Evolutionary conservation across 768 basidiomycete genomes (phyloP).

Genomic region (Leucocoprinus sp.): DNA sequence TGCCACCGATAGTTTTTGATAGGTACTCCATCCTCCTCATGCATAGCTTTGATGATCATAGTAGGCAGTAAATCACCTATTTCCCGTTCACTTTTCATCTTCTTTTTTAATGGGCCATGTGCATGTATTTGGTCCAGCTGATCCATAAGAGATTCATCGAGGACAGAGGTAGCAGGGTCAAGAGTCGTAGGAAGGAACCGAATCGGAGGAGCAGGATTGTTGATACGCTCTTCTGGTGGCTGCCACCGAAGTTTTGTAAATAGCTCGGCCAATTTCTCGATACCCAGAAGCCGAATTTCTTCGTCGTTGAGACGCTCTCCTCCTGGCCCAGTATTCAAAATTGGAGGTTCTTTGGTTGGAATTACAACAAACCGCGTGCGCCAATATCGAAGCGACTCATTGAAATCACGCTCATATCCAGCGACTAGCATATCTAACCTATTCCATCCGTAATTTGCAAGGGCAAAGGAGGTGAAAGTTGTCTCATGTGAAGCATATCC

Average conservation of each 20-base stretch:
- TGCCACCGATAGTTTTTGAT: conserved; percentile 88
- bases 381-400: conserved; percentile 86
- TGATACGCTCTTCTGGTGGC: conserved; percentile 45
- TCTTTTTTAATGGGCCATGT: conserved; percentile 66
- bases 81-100: conserved; percentile 71
- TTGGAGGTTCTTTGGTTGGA: conserved; percentile 68
- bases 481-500: conserved; percentile 79
- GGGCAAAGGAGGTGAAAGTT: conserved; percentile 66
- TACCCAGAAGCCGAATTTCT: conserved; percentile 82
- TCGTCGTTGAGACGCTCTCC: conserved; percentile 79
- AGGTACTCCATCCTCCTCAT: conserved; percentile 73
- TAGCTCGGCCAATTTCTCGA: conserved; percentile 84
- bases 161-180: conserved; percentile 69
- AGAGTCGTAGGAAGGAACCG: conserved; percentile 82
- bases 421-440: conserved; percentile 83
- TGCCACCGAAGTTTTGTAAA: conserved; percentile 84
- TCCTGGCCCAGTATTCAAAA: conserved; percentile 43
- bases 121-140: conserved; percentile 78
- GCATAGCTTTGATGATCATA: conserved; percentile 75
- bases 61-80: conserved; percentile 56
- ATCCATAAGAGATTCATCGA: conserved; percentile 71
- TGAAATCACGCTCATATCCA: conserved; percentile 73
- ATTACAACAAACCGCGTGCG: conserved; percentile 90
- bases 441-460: conserved; percentile 85
- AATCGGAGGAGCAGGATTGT: conserved; percentile 45